These are phyloP conservation scores for Vigna angularis DNA, from an alignment of 306 rosid species.

Conservation along the genomic window DNA sequence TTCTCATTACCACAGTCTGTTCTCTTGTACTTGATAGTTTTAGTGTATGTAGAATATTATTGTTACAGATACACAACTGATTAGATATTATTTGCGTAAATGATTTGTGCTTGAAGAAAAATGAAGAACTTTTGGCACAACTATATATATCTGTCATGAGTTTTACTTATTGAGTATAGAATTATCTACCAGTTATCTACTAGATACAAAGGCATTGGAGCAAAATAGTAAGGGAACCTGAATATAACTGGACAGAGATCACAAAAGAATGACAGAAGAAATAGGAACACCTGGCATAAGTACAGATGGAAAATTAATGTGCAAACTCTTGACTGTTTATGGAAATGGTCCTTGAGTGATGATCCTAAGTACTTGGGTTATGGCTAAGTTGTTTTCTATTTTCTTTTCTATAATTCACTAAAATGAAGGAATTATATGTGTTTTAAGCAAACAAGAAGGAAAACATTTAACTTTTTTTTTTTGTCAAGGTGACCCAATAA, in stretches of 20 bases:
- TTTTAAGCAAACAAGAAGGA: no score
- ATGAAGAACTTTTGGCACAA: conserved; percentile 5
- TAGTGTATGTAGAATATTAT: neutral
- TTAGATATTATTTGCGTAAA: neutral
- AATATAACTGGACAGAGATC: conserved; percentile 13
- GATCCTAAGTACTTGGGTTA: no score
- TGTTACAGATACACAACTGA: neutral
- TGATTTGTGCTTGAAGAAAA: conserved; percentile 17
- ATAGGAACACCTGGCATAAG: neutral
- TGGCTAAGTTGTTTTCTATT: no score
- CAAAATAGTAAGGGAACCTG: conserved; percentile 1
- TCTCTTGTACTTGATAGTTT: neutral
- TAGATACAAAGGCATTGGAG: neutral
- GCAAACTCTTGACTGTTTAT: no score
- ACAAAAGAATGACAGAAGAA: conserved; percentile 7
- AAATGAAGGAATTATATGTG: no score
- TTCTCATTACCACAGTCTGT: neutral
- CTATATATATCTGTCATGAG: neutral
- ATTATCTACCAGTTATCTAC: no score
- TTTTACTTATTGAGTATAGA: neutral
- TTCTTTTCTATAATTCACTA: no score
- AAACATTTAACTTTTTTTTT: no score
- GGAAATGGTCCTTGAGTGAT: no score
- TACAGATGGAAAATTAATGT: conserved; percentile 11
- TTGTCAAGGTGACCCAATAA: no score